Base-by-base conservation (phyloP, 441 rosid genomes). In the Gossypium gossypioides region DNA sequence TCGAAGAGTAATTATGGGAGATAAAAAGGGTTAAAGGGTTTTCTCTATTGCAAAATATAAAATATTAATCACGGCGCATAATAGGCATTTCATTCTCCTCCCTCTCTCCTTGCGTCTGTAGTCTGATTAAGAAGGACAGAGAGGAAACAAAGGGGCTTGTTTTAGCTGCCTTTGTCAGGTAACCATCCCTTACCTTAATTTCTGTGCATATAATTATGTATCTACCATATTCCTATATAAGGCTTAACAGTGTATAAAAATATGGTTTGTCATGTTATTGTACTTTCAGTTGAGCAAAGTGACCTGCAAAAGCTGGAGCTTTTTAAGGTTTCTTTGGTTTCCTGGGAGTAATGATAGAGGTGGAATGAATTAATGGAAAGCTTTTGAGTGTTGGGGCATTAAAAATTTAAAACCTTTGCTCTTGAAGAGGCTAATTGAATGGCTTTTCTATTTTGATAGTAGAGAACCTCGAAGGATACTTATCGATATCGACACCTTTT, bases 391-490 rank as follows among this genome's bases (percentile, higher is more conserved):
- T 48, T 50, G n/a, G 40, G 42, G 3, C 58, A 48, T 50, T 10
- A 3, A 25, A 67, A 15, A 25, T 1, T 24, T 67, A 15, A 44
- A 46, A 24, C 57, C n/a, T 66, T 66, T 48, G 40, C 24, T n/a
- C n/a, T 48, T 48, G 37, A 66, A 25, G 57, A 24, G 40, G 57
- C 40, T 66, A 66, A 66, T 66, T 48, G 40, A 66, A 66, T 66
- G 71, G 29, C 51, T 46, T 27, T 66, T 27, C 57, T 13, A 1
- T 64, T 40, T 37, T 57, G n/a, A 24, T 24, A 12, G 16, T 6
- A 34, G 40, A 22, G 62, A 12, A 57, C 62, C 34, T 57, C 1
- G 62, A 16, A 21, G 60, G 32, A 57, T 57, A 24, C 58, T 16
- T 19, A 6, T 34, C 40, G 40, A 34, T 34, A 6, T 34, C 40